phyloP scores from a whole-genome alignment of 176 grass and related monocot genomes.

The Saccharum spontaneum region DNA sequence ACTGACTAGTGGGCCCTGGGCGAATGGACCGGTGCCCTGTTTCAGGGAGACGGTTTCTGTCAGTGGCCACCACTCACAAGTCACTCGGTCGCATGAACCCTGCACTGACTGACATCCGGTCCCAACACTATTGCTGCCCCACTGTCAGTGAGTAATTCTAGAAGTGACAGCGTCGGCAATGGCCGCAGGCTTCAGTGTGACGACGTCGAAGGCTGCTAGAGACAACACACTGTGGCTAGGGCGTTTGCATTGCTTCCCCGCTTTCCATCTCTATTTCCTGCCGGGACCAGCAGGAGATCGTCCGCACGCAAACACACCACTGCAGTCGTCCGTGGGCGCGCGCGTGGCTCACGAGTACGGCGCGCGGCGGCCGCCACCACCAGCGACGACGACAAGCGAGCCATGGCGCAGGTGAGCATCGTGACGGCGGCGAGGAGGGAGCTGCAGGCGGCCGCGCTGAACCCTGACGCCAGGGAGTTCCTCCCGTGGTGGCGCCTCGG shows the following conservation, averaged over 20 bases:
- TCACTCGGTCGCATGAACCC: background rate
- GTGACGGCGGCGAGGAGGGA: background rate
- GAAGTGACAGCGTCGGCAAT: background rate
- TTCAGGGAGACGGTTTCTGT: background rate
- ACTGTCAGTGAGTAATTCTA: background rate
- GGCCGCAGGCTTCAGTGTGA: background rate
- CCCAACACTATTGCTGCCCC: background rate
- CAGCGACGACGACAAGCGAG: background rate
- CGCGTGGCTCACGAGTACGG: background rate
- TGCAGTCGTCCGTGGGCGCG: background rate
- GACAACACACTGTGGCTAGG: background rate
- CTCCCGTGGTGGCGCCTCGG: constrained; percentile 19
- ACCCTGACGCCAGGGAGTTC: constrained; percentile 26
- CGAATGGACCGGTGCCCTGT: background rate
- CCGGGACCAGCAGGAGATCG: background rate
- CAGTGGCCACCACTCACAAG: background rate
- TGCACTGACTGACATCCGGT: background rate
- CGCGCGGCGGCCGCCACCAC: background rate
- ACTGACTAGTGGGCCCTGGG: background rate
- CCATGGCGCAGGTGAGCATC: constrained; percentile 4
- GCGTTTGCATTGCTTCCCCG: background rate
- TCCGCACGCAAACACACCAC: background rate
- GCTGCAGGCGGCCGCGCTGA: background rate
- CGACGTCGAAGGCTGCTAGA: background rate
- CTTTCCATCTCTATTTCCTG: background rate